These are phyloP conservation scores for Ascochyta lentis DNA, from an alignment of 2,329 filamentous ascomycete genomes.

Conservation along the genomic window DNA sequence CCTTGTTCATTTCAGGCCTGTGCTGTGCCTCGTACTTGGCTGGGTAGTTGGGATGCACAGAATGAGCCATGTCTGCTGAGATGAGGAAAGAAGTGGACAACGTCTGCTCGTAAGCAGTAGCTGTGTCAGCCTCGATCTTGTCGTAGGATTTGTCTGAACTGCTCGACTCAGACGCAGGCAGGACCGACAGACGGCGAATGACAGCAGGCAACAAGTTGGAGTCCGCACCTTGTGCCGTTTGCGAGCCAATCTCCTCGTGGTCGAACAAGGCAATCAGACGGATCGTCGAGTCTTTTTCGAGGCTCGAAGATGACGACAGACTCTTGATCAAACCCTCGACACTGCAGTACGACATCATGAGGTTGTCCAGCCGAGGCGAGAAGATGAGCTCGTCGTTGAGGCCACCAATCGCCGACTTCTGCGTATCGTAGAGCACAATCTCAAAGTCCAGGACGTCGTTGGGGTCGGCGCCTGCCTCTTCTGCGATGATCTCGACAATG, in stretches of 20 bases:
- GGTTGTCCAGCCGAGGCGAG: slow-evolving; percentile 92
- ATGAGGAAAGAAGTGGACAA: slow-evolving; percentile 90
- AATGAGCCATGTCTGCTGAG: slow-evolving; percentile 97
- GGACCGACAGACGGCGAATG: slow-evolving; percentile 81
- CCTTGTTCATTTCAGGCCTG: slow-evolving; percentile 93
- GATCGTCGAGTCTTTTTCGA: slow-evolving; percentile 80
- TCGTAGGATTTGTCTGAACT: slow-evolving; percentile 71
- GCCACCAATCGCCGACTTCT: slow-evolving; percentile 87
- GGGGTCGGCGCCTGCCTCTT: slow-evolving; percentile 73
- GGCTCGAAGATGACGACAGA: slow-evolving; percentile 65
- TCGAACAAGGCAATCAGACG: slow-evolving; percentile 95
- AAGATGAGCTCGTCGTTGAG: slow-evolving; percentile 94
- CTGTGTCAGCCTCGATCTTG: slow-evolving; percentile 62
- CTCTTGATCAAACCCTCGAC: slow-evolving; percentile 86
- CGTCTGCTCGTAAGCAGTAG: slow-evolving; percentile 92
- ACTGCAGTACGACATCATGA: slow-evolving; percentile 95
- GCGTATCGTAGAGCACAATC: slow-evolving; percentile 94
- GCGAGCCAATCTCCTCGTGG: slow-evolving; percentile 95
- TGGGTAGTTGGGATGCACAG: slow-evolving; percentile 92
- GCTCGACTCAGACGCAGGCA: slow-evolving; percentile 66
- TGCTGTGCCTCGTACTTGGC: slow-evolving; percentile 91
- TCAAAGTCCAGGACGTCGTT: slow-evolving; percentile 90
- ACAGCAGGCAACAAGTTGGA: slow-evolving; percentile 90
- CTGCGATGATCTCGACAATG: slow-evolving; percentile 83
- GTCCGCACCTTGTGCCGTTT: slow-evolving; percentile 89